Base-by-base conservation (phyloP, 805 yeast genomes). In the Candida insectorum region DNA sequence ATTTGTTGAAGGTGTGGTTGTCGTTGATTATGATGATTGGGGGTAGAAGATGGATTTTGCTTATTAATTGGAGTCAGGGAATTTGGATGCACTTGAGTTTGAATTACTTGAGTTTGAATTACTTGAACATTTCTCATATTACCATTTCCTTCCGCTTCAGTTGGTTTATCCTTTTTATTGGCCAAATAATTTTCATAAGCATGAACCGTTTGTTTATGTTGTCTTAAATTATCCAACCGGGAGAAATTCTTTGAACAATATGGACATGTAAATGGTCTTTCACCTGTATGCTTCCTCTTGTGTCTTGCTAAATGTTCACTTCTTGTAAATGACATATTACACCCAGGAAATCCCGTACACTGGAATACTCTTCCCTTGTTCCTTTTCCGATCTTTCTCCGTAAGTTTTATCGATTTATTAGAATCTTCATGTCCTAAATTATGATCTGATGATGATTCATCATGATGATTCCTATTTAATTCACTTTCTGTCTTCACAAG, bases 271-370 rank as follows among this genome's bases (percentile, higher is more conserved):
- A 87, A 88, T 2, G 97, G 97, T 37, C 95, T 69, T 56, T 88
- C 97, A 26, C 96, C 97, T 0, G 96, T 89, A 56, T 88, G 97
- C 49, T 88, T 89, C 38, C 96, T 66, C 34, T 89, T 82, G 62
- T 88, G 97, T 39, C 97, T 70, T 1, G 96, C 95, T 46, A 88
- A 70, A 59, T 89, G 97, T 55, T 89, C 97, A 6, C 93, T 81
- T 31, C 97, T 69, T 2, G 95, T 85, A 58, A 88, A 88, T 5
- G 89, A 74, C 95, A 89, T 88, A 36, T 65, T 68, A 59, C 97
- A 88, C 45, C 82, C 88, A 14, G 86, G 86, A 53, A 74, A 89
- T 3, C 95, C 96, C 1, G 82, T 65, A 58, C 97, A 88, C 52
- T 79, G 88, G 60, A 88, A 88, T 15, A 84, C 73, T 40, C 86